These are phyloP conservation scores for Paramecium biaurelia DNA, from an alignment of 73 alveolate species.

Conservation along the genomic window DNA sequence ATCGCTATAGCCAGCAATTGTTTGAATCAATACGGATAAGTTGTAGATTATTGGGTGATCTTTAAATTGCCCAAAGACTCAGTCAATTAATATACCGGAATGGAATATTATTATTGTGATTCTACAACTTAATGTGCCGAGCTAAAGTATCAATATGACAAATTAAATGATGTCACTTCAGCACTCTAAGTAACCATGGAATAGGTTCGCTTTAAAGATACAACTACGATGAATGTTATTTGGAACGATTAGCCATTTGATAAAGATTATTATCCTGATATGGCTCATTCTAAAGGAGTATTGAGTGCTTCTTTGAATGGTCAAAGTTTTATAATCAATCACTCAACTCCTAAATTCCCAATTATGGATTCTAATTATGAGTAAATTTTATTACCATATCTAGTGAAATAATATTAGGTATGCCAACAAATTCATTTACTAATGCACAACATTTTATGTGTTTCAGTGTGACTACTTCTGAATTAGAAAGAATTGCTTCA, in stretches of 20 bases:
- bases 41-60: neutral
- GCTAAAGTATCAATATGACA: neutral
- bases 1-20: neutral
- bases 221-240: neutral
- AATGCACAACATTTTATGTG: constrained; percentile 7
- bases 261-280: neutral
- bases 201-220: neutral
- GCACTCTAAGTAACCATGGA: neutral
- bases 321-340: neutral
- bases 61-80: neutral
- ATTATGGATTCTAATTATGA: neutral
- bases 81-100: neutral
- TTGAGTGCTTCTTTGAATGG: constrained; percentile 5
- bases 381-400: neutral
- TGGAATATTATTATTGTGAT: constrained; percentile 32
- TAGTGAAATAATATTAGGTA: neutral
- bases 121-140: neutral
- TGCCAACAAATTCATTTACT: neutral
- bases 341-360: neutral
- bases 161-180: neutral
- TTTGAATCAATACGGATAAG: neutral
- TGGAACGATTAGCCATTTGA: constrained; percentile 33
- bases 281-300: constrained; percentile 32
- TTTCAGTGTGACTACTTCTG: neutral
- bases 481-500: neutral